Evolutionary conservation across 768 basidiomycete genomes (phyloP).

Genomic region (Kondoa malvinella): DNA sequence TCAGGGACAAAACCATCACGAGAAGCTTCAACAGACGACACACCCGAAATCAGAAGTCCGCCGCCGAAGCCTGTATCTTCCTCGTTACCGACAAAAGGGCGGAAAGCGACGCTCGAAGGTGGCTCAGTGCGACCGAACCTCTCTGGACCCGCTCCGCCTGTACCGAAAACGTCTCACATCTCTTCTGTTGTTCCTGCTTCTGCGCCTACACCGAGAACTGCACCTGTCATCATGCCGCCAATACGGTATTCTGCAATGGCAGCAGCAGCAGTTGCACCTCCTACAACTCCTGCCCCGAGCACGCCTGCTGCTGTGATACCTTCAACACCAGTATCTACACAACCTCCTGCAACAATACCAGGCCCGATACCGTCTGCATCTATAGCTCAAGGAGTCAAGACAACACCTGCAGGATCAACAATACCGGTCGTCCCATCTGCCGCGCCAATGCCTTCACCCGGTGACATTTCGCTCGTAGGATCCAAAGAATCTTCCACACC

Average conservation of each 20-base stretch:
- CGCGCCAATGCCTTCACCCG: conserved; percentile 1
- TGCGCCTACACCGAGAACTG: conserved; percentile 34
- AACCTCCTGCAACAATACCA: conserved; percentile 29
- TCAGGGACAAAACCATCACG: conserved; percentile 40
- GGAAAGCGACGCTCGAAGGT: conserved; percentile 19
- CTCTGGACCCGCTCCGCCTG: conserved; percentile 4
- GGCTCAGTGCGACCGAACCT: conserved; percentile 11
- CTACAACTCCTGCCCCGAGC: conserved; percentile 18
- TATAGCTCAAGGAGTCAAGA: conserved; percentile 27
- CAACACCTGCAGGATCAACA: conserved; percentile 3
- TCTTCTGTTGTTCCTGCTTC: conserved; percentile 31
- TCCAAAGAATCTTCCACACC: neutral
- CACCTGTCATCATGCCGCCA: conserved; percentile 42
- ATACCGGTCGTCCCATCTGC: neutral
- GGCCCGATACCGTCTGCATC: conserved; percentile 30
- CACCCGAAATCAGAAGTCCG: neutral
- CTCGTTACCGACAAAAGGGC: conserved; percentile 30
- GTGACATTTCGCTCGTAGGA: neutral
- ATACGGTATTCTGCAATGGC: conserved; percentile 86
- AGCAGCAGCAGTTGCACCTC: conserved; percentile 43
- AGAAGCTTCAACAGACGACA: conserved; percentile 9
- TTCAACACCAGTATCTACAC: conserved; percentile 34
- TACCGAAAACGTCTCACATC: neutral
- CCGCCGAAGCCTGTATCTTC: conserved; percentile 3
- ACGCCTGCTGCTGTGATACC: conserved; percentile 30